Conservation (phyloP, 352 stramenopile species). For the Discostella stelligera region DNA sequence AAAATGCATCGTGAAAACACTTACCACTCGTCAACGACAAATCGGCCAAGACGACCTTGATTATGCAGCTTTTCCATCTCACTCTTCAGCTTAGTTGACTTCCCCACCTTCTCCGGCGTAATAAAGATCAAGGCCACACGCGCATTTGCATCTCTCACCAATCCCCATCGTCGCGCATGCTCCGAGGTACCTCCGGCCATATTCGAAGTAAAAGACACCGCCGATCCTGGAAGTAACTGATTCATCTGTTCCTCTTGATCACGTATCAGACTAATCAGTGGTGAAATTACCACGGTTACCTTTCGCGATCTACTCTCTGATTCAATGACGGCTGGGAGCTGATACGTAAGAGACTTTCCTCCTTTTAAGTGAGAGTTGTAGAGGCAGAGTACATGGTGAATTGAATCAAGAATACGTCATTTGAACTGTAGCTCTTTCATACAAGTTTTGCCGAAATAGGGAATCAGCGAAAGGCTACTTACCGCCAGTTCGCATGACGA, state of each 20-base stretch:
- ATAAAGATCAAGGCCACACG: conserved; percentile 87
- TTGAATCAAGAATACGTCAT: no score
- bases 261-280: conserved; percentile 90
- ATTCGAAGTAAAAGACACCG: conserved; percentile 65
- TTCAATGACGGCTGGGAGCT: conserved; percentile 85
- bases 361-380: no score
- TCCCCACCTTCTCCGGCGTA: conserved; percentile 90
- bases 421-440: no score
- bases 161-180: conserved; percentile 63
- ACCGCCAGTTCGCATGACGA: conserved; percentile 90
- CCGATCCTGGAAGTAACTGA: conserved; percentile 47
- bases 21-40: conserved; percentile 89
- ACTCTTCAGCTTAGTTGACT: conserved; percentile 87
- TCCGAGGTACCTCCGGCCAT: conserved; percentile 50
- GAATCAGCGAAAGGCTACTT: no score
- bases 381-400: no score
- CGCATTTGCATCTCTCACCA: conserved; percentile 58
- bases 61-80: conserved; percentile 89
- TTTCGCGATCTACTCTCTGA: conserved; percentile 60
- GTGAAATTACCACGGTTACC: conserved; percentile 90
- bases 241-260: conserved; percentile 91
- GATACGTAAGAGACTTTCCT: conserved; percentile 87
- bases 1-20: conserved; percentile 13
- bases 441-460: no score
- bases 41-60: conserved; percentile 83